Evolutionary conservation across 495 filamentous ascomycete species (phyloP).

Genomic region (Penicillium alfredii): DNA sequence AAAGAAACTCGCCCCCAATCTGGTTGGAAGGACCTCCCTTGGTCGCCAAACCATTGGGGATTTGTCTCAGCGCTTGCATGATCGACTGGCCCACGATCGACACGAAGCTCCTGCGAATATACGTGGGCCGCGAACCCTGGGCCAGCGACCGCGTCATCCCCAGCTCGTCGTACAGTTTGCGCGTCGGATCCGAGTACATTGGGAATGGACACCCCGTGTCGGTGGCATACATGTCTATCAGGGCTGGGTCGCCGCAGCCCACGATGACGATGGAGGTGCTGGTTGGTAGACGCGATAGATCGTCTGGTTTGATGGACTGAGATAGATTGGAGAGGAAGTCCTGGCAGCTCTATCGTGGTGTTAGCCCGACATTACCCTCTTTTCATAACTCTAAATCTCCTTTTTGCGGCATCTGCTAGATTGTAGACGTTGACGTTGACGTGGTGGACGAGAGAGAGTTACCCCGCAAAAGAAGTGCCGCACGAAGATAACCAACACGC

Average conservation of each 20-base stretch:
- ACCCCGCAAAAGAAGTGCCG: conserved; percentile 89
- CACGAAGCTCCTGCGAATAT: conserved; percentile 51
- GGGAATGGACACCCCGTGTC: conserved; percentile 65
- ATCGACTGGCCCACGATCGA: conserved; percentile 43
- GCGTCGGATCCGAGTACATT: conserved; percentile 74
- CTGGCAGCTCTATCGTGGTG: conserved; percentile 55
- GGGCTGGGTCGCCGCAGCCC: conserved; percentile 68
- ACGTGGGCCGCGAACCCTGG: conserved; percentile 59
- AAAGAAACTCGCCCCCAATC: conserved; percentile 81
- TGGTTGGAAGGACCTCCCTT: conserved; percentile 64
- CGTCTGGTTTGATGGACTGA: conserved; percentile 50
- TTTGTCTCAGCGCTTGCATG: conserved; percentile 50
- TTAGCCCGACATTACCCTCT: background rate
- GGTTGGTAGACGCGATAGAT: conserved; percentile 37
- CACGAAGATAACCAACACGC: conserved; percentile 73
- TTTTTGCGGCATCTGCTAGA: too few species aligned
- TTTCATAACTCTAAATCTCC: too few species aligned
- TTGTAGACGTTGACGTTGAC: too few species aligned
- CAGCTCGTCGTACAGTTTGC: conserved; percentile 62
- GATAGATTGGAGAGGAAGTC: conserved; percentile 59
- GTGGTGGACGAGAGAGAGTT: conserved; percentile 16
- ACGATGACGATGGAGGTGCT: conserved; percentile 65
- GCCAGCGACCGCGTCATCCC: conserved; percentile 63
- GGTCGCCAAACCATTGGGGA: conserved; percentile 46
- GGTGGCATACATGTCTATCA: conserved; percentile 63